Evolutionary conservation across 768 basidiomycete species (phyloP), one percentile per base, ranked within the genome.

Genomic region (Coprinellus aureogranulatus): DNA sequence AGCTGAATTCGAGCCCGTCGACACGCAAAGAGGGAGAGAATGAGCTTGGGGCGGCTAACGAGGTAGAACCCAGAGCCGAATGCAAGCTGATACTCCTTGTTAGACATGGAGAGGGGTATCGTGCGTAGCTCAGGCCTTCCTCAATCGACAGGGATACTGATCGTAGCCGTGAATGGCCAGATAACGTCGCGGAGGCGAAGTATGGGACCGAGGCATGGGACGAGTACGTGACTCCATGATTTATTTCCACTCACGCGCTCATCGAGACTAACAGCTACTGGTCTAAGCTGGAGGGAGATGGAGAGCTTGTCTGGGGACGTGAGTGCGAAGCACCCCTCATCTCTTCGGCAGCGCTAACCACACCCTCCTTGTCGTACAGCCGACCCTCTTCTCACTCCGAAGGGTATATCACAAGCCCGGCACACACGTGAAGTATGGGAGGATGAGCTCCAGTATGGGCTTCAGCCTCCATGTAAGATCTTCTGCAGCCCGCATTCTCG

Each of bases 241-340:
- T n/a, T n/a, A n/a, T n/a, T n/a, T n/a, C n/a, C n/a, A n/a, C n/a
- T n/a, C n/a, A n/a, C n/a, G n/a, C n/a, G n/a, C n/a, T n/a, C n/a
- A n/a, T n/a, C n/a, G n/a, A n/a, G n/a, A n/a, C n/a, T n/a, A n/a
- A n/a, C 54, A 89, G 88, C 11, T 67, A 86, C 61, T 90, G 83
- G 83, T 78, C 86, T 2, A 85, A 79, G 62, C 65, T 85, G 9
- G 70, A 87, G 48, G 85, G 85, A 0, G 87, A 92, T 60, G 86
- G 74, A 12, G 80, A 87, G 53, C 69, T 89, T 3, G 71, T 70
- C 1, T 92, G 90, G 90, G 90, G 90, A 26, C 89, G 87, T 88
- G 63, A 62, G 87, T 80, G 18, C 27, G 28, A 48, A 30, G 44
- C n/a, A 20, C 12, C 26, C 30, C 25, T 34, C 30, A n/a, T 18